Evolutionary conservation across 805 yeast species (phyloP), one percentile per base, ranked within the genome.

Genomic region (Candida ulmi): DNA sequence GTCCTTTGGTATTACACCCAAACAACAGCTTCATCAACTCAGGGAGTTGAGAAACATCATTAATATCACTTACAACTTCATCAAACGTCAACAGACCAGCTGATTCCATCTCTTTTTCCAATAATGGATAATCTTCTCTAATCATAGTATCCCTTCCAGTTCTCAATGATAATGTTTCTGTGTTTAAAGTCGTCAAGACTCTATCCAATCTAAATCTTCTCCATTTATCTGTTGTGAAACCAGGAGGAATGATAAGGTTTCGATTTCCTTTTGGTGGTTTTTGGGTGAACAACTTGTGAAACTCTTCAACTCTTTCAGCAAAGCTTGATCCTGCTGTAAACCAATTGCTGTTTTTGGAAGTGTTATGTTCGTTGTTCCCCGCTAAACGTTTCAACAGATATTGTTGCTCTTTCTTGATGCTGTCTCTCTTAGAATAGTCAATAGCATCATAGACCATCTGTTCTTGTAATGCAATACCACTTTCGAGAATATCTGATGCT

Each of bases 401-500:
- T 25, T 37, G 35, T 15, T 40, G 35, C 5, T 5, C n/a, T n/a
- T n/a, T 24, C 9, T 15, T 15, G 15, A 38, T 37, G 12, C 17
- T 15, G 3, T 19, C 32, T 15, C 30, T 36, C 33, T 29, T 33
- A 32, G 24, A 32, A 16, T 12, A 15, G 3, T 23, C 32, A 17
- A 21, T 27, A 8, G 16, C 13, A 17, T 18, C 5, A 27, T 32
- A n/a, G n/a, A n/a, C 26, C 8, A 21, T 11, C 16, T 36, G 38
- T 28, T 33, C 36, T 17, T 42, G 38, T 11, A 42, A 29, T 3
- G 43, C 42, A 17, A 30, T 17, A 2, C 35, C 41, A 35, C 43
- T 43, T 11, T 43, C 37, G 8, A 34, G 24, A 3, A 36, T 18
- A 26, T 41, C 47, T 5, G 36, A 11, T 1, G 34, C 45, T 21